Evolutionary conservation across 2,329 filamentous ascomycete genomes (phyloP).

Genomic region (Colletotrichum viniferum): DNA sequence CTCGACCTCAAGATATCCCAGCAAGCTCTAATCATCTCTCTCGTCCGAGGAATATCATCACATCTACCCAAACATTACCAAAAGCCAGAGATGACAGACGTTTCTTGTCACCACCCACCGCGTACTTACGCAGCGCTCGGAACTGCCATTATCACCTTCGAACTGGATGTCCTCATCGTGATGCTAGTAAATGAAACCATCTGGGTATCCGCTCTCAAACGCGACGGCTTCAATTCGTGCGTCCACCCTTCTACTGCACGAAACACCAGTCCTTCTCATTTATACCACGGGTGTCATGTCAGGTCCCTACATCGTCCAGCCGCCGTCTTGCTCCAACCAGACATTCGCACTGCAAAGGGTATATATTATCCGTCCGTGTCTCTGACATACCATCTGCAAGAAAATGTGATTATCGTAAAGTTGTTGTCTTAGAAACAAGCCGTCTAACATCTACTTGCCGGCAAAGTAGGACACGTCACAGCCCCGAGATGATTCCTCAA

Average conservation of each 20-base stretch:
- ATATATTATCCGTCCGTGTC: not conserved
- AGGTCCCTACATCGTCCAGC: not conserved
- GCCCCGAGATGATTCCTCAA: not conserved
- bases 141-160: too few species aligned
- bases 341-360: not conserved
- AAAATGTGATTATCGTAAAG: accelerated
- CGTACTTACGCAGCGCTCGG: not conserved
- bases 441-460: not conserved
- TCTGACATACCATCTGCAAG: not conserved
- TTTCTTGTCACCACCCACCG: not conserved
- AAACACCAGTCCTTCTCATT: not conserved
- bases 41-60: accelerated
- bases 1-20: too few species aligned
- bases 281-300: not conserved
- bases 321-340: not conserved
- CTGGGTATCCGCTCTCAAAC: too few species aligned
- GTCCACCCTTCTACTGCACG: not conserved
- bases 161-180: not conserved
- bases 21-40: not conserved
- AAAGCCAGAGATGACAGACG: not conserved
- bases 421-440: not conserved
- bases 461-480: not conserved
- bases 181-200: too few species aligned
- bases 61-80: accelerated
- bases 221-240: accelerated